These are phyloP conservation scores for Niebla homalea DNA, from an alignment of 495 filamentous ascomycete genomes.

Conservation along the genomic window DNA sequence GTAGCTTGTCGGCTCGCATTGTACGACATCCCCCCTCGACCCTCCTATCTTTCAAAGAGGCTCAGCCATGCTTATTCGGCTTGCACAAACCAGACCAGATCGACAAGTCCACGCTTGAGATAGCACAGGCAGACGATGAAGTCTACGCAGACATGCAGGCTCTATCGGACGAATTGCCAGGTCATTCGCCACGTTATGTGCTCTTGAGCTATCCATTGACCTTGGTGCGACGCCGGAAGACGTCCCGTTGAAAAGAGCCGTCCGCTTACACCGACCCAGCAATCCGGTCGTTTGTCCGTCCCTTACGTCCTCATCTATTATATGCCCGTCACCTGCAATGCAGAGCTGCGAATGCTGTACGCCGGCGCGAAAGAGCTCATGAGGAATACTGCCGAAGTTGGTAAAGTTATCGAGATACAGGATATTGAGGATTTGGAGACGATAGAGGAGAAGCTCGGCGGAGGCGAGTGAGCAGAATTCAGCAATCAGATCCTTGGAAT, in stretches of 20 bases:
- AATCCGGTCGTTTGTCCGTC: constrained; percentile 48
- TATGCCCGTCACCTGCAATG: constrained; percentile 78
- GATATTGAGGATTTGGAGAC: constrained; percentile 61
- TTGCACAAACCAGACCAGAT: constrained; percentile 51
- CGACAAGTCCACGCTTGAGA: constrained; percentile 76
- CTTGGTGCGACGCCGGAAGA: constrained; percentile 38
- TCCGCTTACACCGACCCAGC: constrained; percentile 22
- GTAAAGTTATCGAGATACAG: constrained; percentile 67
- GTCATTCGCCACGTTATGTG: constrained; percentile 77
- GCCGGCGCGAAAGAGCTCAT: constrained; percentile 90
- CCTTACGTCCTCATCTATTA: constrained; percentile 93
- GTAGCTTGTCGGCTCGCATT: constrained; percentile 19
- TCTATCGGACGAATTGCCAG: constrained; percentile 80
- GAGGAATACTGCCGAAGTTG: constrained; percentile 77
- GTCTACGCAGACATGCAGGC: constrained; percentile 69
- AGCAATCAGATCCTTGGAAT: not conserved
- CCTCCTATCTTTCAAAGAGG: not conserved
- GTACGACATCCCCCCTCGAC: not conserved
- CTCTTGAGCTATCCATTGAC: constrained; percentile 83
- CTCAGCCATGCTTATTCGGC: not conserved
- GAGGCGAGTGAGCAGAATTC: constrained; percentile 11
- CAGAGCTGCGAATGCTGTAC: constrained; percentile 78
- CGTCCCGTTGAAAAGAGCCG: not conserved
- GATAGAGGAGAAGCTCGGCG: constrained; percentile 53
- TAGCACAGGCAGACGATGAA: constrained; percentile 59